Evolutionary conservation across 1,139 yeast genomes (phyloP).

Genomic region (Hyphopichia burtonii): DNA sequence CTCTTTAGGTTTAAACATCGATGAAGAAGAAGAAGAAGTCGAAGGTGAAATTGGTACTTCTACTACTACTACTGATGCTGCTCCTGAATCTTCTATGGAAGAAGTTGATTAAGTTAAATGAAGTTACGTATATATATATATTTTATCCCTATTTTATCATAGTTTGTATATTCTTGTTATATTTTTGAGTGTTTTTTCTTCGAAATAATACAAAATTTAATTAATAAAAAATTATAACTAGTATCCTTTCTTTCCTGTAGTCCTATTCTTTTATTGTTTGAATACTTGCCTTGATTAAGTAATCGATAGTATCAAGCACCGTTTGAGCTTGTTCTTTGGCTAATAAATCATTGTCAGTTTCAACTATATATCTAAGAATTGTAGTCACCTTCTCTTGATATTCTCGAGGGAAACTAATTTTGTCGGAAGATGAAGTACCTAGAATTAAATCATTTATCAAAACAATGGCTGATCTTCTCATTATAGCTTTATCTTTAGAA

Average conservation of each 20-base stretch:
- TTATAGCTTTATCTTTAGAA: constrained; percentile 43
- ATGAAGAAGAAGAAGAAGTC: constrained; percentile 68
- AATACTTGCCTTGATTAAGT: constrained; percentile 10
- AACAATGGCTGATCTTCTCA: constrained; percentile 77
- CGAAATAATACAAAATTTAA: not conserved
- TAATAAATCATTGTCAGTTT: constrained; percentile 54
- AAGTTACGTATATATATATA: constrained; percentile 3
- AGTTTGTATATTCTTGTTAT: not conserved
- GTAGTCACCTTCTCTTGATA: constrained; percentile 43
- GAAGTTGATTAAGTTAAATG: constrained; percentile 77
- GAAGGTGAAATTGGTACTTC: constrained; percentile 48
- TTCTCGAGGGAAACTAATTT: constrained; percentile 48
- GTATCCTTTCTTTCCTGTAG: too few relatives aligned
- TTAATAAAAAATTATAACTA: not conserved
- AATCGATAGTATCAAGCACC: constrained; percentile 45
- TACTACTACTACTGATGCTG: constrained; percentile 56
- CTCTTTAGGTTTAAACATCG: constrained; percentile 96
- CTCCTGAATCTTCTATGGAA: constrained; percentile 96
- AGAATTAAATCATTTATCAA: constrained; percentile 61
- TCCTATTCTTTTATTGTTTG: not conserved
- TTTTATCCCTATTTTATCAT: not conserved
- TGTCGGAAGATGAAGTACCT: constrained; percentile 42
- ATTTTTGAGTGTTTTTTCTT: not conserved
- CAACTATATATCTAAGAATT: constrained; percentile 42
- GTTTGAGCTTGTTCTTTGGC: constrained; percentile 57